These are phyloP conservation scores for Scutellaria minor DNA, from an alignment of 257 asterid genomes.

Conservation along the genomic window DNA sequence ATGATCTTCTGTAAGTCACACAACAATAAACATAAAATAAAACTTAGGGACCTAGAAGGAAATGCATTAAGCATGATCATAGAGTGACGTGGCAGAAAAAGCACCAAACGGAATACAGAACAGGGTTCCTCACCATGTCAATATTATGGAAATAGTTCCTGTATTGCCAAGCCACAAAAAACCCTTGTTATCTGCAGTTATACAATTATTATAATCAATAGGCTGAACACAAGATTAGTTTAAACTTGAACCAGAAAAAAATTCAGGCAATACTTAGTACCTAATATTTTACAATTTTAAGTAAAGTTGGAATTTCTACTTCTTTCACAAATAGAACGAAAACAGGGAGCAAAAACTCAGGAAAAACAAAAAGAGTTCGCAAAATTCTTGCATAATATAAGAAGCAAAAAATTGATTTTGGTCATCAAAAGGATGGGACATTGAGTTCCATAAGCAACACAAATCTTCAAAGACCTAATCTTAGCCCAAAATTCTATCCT, in stretches of 20 bases:
- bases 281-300: not conserved
- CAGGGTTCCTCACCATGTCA: slow-evolving; percentile 44
- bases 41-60: not conserved
- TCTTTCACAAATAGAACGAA: not conserved
- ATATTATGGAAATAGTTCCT: slow-evolving; percentile 9
- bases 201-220: slow-evolving; percentile 28
- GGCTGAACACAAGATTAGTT: slow-evolving; percentile 1
- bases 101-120: not conserved
- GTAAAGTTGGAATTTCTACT: not conserved
- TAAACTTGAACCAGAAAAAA: not conserved
- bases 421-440: not conserved
- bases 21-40: not conserved
- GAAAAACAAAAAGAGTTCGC: not conserved
- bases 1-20: not conserved
- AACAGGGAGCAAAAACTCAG: not conserved
- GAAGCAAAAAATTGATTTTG: not conserved
- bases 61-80: not conserved
- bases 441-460: slow-evolving; percentile 7
- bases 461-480: not conserved
- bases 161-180: slow-evolving; percentile 26
- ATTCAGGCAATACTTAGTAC: not conserved
- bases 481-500: not conserved
- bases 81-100: slow-evolving; percentile 14
- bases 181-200: slow-evolving; percentile 37
- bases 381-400: not conserved